Conservation (phyloP, 371 early-diverging fungal species). For the Coemansia sp. region DNA sequence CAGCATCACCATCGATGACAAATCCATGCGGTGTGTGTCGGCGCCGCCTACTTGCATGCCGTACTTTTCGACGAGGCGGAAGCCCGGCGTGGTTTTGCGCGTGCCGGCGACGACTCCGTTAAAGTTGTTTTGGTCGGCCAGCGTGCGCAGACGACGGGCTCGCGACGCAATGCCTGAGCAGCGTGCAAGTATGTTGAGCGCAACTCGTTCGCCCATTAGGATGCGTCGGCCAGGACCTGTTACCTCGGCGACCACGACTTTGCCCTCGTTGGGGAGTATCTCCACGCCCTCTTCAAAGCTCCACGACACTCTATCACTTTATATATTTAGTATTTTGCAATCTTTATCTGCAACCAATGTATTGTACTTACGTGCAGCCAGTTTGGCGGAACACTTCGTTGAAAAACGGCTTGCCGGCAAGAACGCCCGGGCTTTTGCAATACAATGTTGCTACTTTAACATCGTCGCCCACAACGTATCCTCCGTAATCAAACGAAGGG, state of each 20-base stretch:
- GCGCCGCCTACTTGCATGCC: constrained; percentile 95
- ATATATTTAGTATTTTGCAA: not conserved
- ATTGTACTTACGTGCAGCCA: constrained; percentile 61
- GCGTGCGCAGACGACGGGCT: constrained; percentile 63
- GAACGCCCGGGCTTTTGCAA: constrained; percentile 80
- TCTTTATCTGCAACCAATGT: not conserved
- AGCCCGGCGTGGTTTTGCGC: constrained; percentile 97
- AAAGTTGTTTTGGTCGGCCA: constrained; percentile 74
- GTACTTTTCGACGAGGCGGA: constrained; percentile 96
- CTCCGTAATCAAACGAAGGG: constrained; percentile 96
- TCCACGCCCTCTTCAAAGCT: constrained; percentile 72
- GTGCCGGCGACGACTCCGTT: constrained; percentile 92
- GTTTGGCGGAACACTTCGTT: constrained; percentile 89
- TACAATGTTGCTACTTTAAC: constrained; percentile 80
- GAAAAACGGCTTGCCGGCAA: constrained; percentile 95
- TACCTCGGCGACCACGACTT: constrained; percentile 77
- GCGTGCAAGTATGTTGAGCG: constrained; percentile 90
- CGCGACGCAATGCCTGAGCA: constrained; percentile 92
- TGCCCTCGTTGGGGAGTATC: constrained; percentile 63
- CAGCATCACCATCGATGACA: constrained; percentile 97
- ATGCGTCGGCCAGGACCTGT: constrained; percentile 81
- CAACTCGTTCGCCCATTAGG: constrained; percentile 91
- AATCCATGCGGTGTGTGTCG: constrained; percentile 95
- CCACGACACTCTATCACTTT: constrained; percentile 76
- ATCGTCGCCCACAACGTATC: constrained; percentile 90